Evolutionary conservation across 2,329 filamentous ascomycete species (phyloP), one percentile per base, ranked within the genome.

Genomic region (Alternaria dauci): DNA sequence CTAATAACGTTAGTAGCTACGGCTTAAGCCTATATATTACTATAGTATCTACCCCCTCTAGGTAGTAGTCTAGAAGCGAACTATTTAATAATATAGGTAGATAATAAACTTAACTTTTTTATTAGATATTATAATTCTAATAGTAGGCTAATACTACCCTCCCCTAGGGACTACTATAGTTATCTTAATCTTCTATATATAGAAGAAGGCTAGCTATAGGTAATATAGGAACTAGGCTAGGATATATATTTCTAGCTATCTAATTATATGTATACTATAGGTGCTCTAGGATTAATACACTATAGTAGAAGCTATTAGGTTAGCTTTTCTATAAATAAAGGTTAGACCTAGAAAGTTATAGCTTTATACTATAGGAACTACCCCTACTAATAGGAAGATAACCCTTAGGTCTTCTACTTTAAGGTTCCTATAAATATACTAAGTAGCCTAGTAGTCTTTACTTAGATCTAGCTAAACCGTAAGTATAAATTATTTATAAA

Each of bases 381-480:
- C 63, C 81, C 81, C 5, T 75, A 79, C 52, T 76, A 80, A 28
- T 9, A 55, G 12, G 74, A 74, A n/a, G 71, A 78, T 3, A 63
- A 64, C 4, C 71, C 69, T 12, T 79, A 83, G 54, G 70, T 68
- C 12, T 83, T 83, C 67, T 65, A 78, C 8, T 81, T 83, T 61
- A 75, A 61, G 1, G 75, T 83, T 6, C 81, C 81, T 0, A 60
- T 58, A 14, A 80, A 82, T 53, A 66, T 82, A 39, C 76, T 74
- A 5, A 78, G 78, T 5, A 57, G 69, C 18, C 52, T 58, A 34
- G 77, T 75, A 14, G 59, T 83, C 26, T 82, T 83, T 63, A 77
- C 77, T 6, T 82, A 78, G 81, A 79, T 78, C 5, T 83, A 79
- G 81, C 69, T 81, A 58, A 83, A 83, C 54, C 76, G 80, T 16